phyloP scores from a whole-genome alignment of 306 rosid genomes.

The Alnus rubra region DNA sequence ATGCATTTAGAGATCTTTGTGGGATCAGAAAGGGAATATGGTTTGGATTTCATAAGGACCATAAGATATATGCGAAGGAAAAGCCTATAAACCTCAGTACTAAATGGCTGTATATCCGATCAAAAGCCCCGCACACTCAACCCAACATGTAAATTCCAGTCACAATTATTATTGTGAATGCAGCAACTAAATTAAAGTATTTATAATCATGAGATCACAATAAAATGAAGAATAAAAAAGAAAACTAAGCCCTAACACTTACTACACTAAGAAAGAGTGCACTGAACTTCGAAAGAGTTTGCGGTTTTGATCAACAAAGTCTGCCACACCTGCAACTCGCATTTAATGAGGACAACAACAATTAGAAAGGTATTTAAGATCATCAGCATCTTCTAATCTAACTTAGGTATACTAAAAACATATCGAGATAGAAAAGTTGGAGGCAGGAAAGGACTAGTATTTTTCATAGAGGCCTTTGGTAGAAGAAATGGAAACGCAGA shows the following conservation, averaged over 20 bases:
- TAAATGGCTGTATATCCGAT: not conserved
- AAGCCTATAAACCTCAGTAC: constrained; percentile 9
- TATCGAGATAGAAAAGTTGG: not conserved
- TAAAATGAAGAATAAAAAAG: constrained; percentile 7
- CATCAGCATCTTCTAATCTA: not conserved
- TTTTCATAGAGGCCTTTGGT: not conserved
- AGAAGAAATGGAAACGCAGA: not conserved
- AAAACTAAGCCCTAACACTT: constrained; percentile 26
- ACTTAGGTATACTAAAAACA: not conserved
- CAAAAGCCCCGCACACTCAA: not conserved
- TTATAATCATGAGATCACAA: not conserved
- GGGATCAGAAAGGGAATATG: not conserved
- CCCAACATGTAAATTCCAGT: not conserved
- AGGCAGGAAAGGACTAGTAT: not conserved
- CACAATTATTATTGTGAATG: not conserved
- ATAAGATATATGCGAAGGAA: not conserved
- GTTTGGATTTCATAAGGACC: not conserved
- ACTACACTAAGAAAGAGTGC: constrained; percentile 76
- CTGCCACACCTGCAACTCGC: constrained; percentile 58
- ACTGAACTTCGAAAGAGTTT: constrained; percentile 57
- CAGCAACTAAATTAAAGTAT: not conserved
- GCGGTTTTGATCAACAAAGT: constrained; percentile 76
- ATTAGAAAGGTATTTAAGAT: not conserved
- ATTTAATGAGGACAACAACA: constrained; percentile 21
- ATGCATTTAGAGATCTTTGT: not conserved